Percentiles rank a stretch among this genome's conserved stretches.
Evolutionary conservation across 2,329 filamentous ascomycete genomes (phyloP).

Genomic region (Botrytis paeoniae): DNA sequence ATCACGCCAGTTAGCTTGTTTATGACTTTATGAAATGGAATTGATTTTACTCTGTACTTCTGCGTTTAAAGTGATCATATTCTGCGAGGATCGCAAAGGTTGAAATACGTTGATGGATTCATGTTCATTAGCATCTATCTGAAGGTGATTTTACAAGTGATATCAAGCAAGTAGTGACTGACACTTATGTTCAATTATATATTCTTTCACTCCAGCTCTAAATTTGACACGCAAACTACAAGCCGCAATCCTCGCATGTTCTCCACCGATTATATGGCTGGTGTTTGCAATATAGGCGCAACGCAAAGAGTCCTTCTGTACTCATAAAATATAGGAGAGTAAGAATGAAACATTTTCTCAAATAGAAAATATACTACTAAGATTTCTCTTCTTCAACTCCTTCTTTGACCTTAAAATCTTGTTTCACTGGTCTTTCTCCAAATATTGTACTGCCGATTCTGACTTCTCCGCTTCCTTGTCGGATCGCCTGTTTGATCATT

Average conservation of each 20-base stretch:
- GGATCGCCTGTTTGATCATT: slow-evolving; percentile 60
- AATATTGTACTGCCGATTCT: slow-evolving; percentile 94
- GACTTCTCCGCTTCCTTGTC: slow-evolving; percentile 82
- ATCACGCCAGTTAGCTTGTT: neutral
- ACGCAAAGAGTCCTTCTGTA: neutral
- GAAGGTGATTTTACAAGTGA: neutral
- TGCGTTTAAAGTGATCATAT: neutral
- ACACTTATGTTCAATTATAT: neutral
- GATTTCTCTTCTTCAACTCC: slow-evolving; percentile 26
- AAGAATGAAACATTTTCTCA: neutral
- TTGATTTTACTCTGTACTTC: neutral
- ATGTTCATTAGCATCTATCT: neutral
- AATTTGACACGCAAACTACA: neutral
- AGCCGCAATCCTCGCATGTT: neutral
- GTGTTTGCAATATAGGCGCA: neutral
- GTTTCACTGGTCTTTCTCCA: slow-evolving; percentile 63
- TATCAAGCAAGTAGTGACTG: neutral
- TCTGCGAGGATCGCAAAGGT: neutral
- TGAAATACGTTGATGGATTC: too few species aligned
- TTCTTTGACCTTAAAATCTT: slow-evolving; percentile 30
- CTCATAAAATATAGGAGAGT: neutral
- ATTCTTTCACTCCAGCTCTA: neutral
- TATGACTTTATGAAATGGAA: neutral
- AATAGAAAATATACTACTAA: neutral
- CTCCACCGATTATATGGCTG: neutral